Evolutionary conservation across 2,329 filamentous ascomycete species (phyloP).

Genomic region (Bipolaris victoriae): DNA sequence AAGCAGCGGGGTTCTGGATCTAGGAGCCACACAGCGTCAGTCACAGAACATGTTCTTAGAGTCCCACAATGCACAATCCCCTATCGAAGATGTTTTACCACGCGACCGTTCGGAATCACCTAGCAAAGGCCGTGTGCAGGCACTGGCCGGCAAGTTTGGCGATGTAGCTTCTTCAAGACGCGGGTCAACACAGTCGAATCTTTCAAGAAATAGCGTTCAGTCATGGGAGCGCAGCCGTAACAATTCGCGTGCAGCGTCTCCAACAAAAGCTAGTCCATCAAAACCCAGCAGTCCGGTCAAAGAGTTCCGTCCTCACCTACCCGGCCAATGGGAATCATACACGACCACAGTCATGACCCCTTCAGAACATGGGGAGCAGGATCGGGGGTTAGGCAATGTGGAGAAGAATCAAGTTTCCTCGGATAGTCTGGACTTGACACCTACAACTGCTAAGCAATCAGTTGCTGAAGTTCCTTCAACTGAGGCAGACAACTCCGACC

Average conservation of each 20-base stretch:
- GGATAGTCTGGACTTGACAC: constrained; percentile 42
- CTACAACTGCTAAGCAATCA: constrained; percentile 46
- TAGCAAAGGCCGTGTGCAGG: constrained; percentile 57
- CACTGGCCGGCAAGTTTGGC: constrained; percentile 58
- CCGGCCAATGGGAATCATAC: constrained; percentile 61
- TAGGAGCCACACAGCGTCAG: constrained; percentile 40
- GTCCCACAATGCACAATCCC: constrained; percentile 38
- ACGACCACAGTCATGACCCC: constrained; percentile 49
- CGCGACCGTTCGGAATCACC: constrained; percentile 53
- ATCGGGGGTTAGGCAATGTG: constrained; percentile 32
- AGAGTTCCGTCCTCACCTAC: constrained; percentile 58
- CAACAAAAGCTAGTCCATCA: constrained; percentile 34
- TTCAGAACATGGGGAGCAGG: constrained; percentile 36
- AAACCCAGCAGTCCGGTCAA: constrained; percentile 47
- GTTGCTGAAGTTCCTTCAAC: constrained; percentile 30
- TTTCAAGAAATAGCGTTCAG: constrained; percentile 49
- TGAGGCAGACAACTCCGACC: constrained; percentile 28
- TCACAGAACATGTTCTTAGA: constrained; percentile 47
- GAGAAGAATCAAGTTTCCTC: constrained; percentile 23
- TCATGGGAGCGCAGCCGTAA: constrained; percentile 51
- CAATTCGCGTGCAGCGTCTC: constrained; percentile 44
- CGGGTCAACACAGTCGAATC: constrained; percentile 54
- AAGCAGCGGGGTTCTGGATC: constrained; percentile 26
- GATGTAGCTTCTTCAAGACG: constrained; percentile 55
- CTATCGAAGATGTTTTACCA: constrained; percentile 38